Evolutionary conservation across 495 filamentous ascomycete genomes (phyloP), one percentile per base, ranked within the genome.

Genomic region (Ascobolus immersus): DNA sequence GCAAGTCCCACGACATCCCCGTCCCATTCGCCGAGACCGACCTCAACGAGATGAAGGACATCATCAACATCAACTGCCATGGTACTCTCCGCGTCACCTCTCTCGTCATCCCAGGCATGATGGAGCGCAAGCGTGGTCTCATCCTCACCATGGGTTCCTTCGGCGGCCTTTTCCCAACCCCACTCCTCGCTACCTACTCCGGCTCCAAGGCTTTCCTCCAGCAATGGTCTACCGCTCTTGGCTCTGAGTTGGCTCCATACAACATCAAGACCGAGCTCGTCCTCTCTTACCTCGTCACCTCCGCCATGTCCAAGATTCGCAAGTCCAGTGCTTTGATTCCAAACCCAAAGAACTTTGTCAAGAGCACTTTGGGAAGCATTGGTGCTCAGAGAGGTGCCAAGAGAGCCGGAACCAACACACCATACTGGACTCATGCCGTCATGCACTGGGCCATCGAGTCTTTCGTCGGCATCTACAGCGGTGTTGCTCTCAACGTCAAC

Each of bases 151-250:
- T 99, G 81, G 89, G 84, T 26, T 90, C 78, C 25, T 86, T 93
- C 47, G 86, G 75, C 37, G 89, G 84, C 36, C 64, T 80, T 38
- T 58, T 86, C 38, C 89, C 89, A 12, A 91, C 80, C 2, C 89
- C 86, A 2, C 68, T 90, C 18, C 68, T 99, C 11, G 86, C 89
- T 14, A 93, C 84, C 5, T 99, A 99, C 64, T 89, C 77, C 37
- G 89, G 89, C 36, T 77, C 69, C 65, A 99, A 99, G 59, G 84
- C 89, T 17, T 99, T 99, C 64, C 64, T 99, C 37, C 82, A 93
- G 53, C 71, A 89, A 51, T 99, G 89, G 89, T 91, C 78, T 28
- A 71, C 68, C 3, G 67, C 89, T 24, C 66, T 99, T 2, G 74
- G 71, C 17, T 61, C 76, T 8, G 89, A 99, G 54, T 62, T 94